Base-by-base conservation (phyloP, 768 basidiomycete genomes). In the Coprinopsis marcescibilis region DNA sequence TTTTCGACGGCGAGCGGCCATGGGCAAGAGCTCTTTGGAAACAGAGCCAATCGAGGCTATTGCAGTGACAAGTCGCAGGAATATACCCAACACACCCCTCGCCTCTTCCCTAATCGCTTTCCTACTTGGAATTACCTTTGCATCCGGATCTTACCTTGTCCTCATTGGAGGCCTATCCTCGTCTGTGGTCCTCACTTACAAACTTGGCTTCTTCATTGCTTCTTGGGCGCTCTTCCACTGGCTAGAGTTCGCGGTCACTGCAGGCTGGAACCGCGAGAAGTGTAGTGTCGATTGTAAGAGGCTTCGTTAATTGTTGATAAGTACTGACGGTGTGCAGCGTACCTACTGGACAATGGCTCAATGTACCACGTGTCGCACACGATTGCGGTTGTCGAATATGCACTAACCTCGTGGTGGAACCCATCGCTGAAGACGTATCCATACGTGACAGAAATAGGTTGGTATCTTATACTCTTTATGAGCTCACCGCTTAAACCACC, bases 181-280 rank as follows among this genome's bases (percentile, higher is more conserved):
- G 7, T 63, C 60, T 24, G 81, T 78, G 75, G 87, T 85, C 78
- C 64, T 78, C 0, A 86, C 82, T 21, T 78, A 80, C 47, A 86
- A 86, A 57, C 71, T 96, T 2, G 90, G 87, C 1, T 81, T 89
- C 62, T 98, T 93, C 62, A 52, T 89, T 32, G 81, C 85, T 26
- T 74, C 84, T 3, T 91, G 90, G 88, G 75, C 89, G 0, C 69
- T 74, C 27, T 99, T 99, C 63, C 96, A 99, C 58, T 86, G 91
- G 81, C 81, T 78, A 11, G 96, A 99, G 63, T 98, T 93, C 58
- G 87, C 85, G 29, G 91, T 94, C 3, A 96, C 96, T 5, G 94
- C 94, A 1, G 90, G 90, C 19, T 98, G 90, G 86, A 98, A 98
- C 64, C 68, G 84, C 32, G 85, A 87, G 43, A 96, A 94, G 66